Evolutionary conservation across 441 rosid genomes (phyloP), one percentile per base, ranked within the genome.

Genomic region (Euphorbia celastroides): DNA sequence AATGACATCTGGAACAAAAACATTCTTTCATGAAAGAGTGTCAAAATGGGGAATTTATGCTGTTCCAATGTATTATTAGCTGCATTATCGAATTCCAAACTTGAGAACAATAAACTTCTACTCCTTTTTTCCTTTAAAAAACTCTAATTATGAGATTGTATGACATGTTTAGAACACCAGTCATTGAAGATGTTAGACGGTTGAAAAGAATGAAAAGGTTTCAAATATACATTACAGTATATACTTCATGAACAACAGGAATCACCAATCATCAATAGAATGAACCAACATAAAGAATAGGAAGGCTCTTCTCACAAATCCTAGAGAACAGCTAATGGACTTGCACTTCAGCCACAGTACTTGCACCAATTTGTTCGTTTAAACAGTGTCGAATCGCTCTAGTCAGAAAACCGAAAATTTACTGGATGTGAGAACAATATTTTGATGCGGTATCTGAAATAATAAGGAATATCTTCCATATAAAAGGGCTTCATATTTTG

Each of bases 261-360:
- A 68, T 23, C 48, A 57, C 30, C 65, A 64, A 65, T 16, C 50
- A 65, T 42, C 41, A 57, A 74, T 17, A 73, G 32, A 74, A 67
- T 70, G 59, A 70, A 77, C 46, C 46, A 61, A 67, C 65, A 58
- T 54, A 62, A n/a, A 68, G 52, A 70, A 60, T 65, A 76, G 73
- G 22, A 84, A 87, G 11, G 81, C 72, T 70, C 89, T 87, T 74
- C 95, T 92, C 11, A 91, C 90, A 31, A 78, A 87, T 61, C 96
- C 92, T 11, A 77, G 84, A 74, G 97, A 88, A 71, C 88, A 88
- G 68, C 87, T 93, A 60, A 51, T 93, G 80, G 96, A 88, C 77
- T 25, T 57, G 13, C 13, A 42, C 13, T 26, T 31, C 20, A 7
- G 23, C 20, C 16, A 51, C 57, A 20, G 28, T 52, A 52, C 26